Base-by-base conservation (phyloP, 2,329 filamentous ascomycete species). In the Epichloe gansuensis region DNA sequence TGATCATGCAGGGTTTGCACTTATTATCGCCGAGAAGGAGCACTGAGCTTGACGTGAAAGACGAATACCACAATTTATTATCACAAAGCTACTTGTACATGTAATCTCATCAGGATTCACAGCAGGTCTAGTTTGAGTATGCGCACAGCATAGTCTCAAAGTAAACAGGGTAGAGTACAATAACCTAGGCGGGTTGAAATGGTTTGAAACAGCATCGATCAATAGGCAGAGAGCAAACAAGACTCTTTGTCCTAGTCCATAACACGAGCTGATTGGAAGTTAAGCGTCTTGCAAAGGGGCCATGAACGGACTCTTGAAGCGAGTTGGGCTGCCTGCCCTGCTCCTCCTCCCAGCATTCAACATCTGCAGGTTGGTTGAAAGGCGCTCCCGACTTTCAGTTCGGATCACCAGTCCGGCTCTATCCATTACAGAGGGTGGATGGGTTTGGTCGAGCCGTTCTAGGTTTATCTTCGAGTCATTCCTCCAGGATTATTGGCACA, bases 361-460 rank as follows among this genome's bases (percentile, higher is more conserved):
- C 69, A 77, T 74, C 53, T 77, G 75, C 25, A 76, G 58, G 8
- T 72, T 77, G 13, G 80, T 76, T 15, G 78, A 75, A 39, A 96
- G 69, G 54, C 88, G 77, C 64, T 97, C 93, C 51, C 89, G 76
- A 64, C 89, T 95, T 64, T 96, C 91, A 0, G 88, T 94, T 59
- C 91, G 75, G 2, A 89, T 80, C 51, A 88, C 83, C 57, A 96
- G 66, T 1, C 91, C 91, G 46, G 80, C 82, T 41, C 89, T 72
- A 58, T 83, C 80, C 62, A 84, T 74, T 5, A 75, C 74, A 51
- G 71, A 75, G 15, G 63, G 60, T 13, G 62, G 61, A 28, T 67
- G 66, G 13, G 68, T 54, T 39, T 74, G 72, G 39, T 82, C 80
- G 46, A 77, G 77, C 38, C 72, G 72, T 5, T 73, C 71, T 2